These are phyloP conservation scores for Rutstroemia sydowiana DNA, from an alignment of 2,329 filamentous ascomycete species.

Conservation along the genomic window DNA sequence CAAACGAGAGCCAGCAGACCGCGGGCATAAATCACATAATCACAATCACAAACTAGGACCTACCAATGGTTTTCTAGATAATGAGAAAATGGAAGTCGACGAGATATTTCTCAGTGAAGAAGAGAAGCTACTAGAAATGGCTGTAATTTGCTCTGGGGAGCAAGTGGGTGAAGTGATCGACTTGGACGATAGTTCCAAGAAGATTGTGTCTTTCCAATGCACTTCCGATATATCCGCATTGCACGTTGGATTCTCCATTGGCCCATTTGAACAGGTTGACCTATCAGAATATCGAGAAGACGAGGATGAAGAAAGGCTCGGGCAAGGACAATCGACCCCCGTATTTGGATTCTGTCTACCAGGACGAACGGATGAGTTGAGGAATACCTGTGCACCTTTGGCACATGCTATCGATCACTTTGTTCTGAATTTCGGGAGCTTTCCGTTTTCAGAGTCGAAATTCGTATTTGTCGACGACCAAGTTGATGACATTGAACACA, in stretches of 20 bases:
- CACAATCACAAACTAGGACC: conserved; percentile 17
- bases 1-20: conserved; percentile 31
- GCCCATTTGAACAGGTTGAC: conserved; percentile 90
- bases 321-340: conserved; percentile 71
- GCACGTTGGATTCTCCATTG: conserved; percentile 88
- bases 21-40: conserved; percentile 23
- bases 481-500: conserved; percentile 63
- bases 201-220: conserved; percentile 79
- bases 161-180: conserved; percentile 77
- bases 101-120: conserved; percentile 52
- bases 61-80: not conserved
- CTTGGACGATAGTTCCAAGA: conserved; percentile 69
- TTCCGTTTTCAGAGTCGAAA: conserved; percentile 88
- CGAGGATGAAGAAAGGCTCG: conserved; percentile 85
- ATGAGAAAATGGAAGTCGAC: conserved; percentile 12
- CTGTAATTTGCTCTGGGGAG: conserved; percentile 84
- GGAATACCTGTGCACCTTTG: conserved; percentile 79
- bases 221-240: conserved; percentile 70
- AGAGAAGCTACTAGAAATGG: conserved; percentile 82
- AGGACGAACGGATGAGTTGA: conserved; percentile 70
- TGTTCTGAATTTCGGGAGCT: conserved; percentile 79
- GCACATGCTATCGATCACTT: conserved; percentile 87
- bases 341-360: conserved; percentile 90
- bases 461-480: conserved; percentile 92
- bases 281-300: conserved; percentile 82